Evolutionary conservation across 352 stramenopile species (phyloP).

Genomic region (Pythium coloratum): DNA sequence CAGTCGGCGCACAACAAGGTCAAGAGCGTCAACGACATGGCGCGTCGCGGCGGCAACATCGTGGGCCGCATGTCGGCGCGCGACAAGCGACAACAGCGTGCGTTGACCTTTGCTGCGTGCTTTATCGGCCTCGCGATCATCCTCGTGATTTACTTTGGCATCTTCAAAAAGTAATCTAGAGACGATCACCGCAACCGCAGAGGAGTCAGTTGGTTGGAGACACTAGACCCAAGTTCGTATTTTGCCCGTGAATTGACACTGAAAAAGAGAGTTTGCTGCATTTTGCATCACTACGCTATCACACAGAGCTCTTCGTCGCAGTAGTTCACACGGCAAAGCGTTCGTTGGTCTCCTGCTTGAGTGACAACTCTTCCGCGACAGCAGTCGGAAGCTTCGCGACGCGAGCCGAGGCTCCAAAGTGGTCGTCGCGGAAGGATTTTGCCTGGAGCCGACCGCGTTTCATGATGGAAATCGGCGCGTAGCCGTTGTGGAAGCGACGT

Average conservation of each 20-base stretch:
- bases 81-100: conserved; percentile 78
- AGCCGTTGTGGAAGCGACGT: conserved; percentile 60
- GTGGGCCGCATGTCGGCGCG: conserved; percentile 83
- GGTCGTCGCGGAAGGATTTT: conserved; percentile 20
- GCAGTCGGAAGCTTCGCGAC: conserved; percentile 1
- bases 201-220: background rate
- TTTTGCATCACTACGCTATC: background rate
- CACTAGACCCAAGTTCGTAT: background rate
- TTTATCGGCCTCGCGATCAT: conserved; percentile 86
- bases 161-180: conserved; percentile 81
- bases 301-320: no score
- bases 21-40: conserved; percentile 86
- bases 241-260: conserved; percentile 3
- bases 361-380: conserved; percentile 40
- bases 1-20: conserved; percentile 80
- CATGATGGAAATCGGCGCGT: conserved; percentile 45
- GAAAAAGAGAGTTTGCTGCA: conserved; percentile 10
- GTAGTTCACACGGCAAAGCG: conserved; percentile 58
- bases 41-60: conserved; percentile 76
- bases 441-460: conserved; percentile 45
- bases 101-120: conserved; percentile 64
- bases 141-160: conserved; percentile 87
- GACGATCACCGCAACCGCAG: background rate
- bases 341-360: conserved; percentile 59
- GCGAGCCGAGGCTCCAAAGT: background rate